phyloP scores from a whole-genome alignment of 352 stramenopile genomes.

The Hyaloperonospora arabidopsidis region DNA sequence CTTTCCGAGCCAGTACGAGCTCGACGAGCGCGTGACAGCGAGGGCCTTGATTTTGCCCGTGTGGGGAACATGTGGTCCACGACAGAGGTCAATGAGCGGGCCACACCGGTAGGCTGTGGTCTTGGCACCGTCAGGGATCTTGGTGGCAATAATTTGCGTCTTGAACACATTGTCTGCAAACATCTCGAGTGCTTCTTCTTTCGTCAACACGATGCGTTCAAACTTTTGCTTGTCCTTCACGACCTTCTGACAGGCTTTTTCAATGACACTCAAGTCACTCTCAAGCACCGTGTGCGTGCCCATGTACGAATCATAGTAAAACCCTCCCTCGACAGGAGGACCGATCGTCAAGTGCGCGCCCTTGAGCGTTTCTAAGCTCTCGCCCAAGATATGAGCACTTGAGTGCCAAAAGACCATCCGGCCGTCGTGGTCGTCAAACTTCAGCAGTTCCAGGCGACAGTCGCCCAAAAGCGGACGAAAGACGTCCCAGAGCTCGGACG shows the following conservation, averaged over 20 bases:
- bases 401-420: constrained; percentile 97
- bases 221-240: constrained; percentile 97
- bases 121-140: constrained; percentile 93
- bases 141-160: constrained; percentile 92
- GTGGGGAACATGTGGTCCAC: constrained; percentile 93
- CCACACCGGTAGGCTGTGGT: constrained; percentile 97
- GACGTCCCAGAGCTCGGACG: constrained; percentile 94
- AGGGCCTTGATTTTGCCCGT: constrained; percentile 95
- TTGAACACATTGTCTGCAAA: constrained; percentile 99
- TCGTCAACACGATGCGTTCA: constrained; percentile 96
- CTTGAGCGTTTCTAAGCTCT: constrained; percentile 95
- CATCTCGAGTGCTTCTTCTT: constrained; percentile 96
- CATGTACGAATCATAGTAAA: constrained; percentile 99
- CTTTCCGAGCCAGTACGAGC: constrained; percentile 96
- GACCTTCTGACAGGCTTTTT: constrained; percentile 88
- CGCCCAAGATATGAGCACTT: constrained; percentile 94
- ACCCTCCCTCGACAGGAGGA: constrained; percentile 90
- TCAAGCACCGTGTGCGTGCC: constrained; percentile 71
- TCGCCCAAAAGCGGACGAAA: constrained; percentile 94
- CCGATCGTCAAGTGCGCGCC: constrained; percentile 95
- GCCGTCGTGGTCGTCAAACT: constrained; percentile 96
- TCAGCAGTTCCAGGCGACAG: constrained; percentile 94
- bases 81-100: constrained; percentile 96
- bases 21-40: constrained; percentile 89
- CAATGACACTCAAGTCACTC: constrained; percentile 84